Base-by-base conservation (phyloP, 495 filamentous ascomycete species). In the Aspergillus incahuasiensis region DNA sequence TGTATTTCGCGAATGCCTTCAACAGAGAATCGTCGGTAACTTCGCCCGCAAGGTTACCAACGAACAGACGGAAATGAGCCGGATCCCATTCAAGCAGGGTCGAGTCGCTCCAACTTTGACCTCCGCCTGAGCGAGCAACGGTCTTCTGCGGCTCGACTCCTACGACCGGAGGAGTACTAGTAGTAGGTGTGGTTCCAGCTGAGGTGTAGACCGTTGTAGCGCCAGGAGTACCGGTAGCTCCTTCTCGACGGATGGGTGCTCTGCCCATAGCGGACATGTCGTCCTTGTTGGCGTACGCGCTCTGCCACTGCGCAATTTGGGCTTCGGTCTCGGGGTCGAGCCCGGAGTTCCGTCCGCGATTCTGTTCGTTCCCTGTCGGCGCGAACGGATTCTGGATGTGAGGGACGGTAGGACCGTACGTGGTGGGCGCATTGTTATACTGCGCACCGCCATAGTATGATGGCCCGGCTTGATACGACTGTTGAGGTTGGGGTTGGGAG, bases 11-110 rank as follows among this genome's bases (percentile, higher is more conserved):
- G 63, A 98, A 98, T 0, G 94, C 94, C 71, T 98, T 97, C 62
- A 92, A 76, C 9, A 98, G 73, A 2, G 90, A 92, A 35, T 98
- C 94, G 69, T 98, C 95, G 5, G 95, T 97, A 11, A 96, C 94
- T 75, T 98, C 94, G 52, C 94, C 94, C n/a, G 94, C 95, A 21
- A 98, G 82, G 67, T 98, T 98, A 45, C 94, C 94, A 16, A 97
- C 90, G 68, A 97, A 97, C 15, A 98, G 79, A 5, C 94, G 87
- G 63, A 96, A 90, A 72, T 98, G 95, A 1, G 88, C 81, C 0
- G 95, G 95, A 64, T 98, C 91, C 94, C 94, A 98, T 63, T 98
- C 95, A 0, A 97, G 78, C 0, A 98, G 82, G 0, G 87, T 82
- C 12, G 84, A 72, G 69, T 98, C 94, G 24, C 83, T 82, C 94